These are phyloP conservation scores for Wickerhamomyces rabaulensis DNA, from an alignment of 805 yeast genomes.

Conservation along the genomic window DNA sequence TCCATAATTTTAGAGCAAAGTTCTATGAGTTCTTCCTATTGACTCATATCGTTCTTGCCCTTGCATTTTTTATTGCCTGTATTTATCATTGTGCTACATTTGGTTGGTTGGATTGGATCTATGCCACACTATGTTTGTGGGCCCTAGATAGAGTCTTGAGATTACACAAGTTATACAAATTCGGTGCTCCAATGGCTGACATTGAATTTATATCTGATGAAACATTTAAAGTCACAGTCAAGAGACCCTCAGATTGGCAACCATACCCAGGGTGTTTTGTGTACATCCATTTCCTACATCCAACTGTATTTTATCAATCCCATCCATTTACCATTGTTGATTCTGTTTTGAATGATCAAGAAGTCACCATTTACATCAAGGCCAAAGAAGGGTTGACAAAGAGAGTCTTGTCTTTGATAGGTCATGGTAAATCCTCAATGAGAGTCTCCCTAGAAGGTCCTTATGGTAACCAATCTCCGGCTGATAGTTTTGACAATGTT, in stretches of 20 bases:
- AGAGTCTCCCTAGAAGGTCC: constrained; percentile 56
- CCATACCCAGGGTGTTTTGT: constrained; percentile 52
- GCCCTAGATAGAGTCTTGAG: constrained; percentile 42
- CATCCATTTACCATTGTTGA: constrained; percentile 66
- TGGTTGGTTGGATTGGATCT: constrained; percentile 50
- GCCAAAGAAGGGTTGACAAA: constrained; percentile 56
- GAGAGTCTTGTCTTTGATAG: constrained; percentile 24
- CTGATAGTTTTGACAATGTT: constrained; percentile 32
- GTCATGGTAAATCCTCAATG: constrained; percentile 23
- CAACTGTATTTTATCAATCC: constrained; percentile 57
- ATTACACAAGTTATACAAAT: constrained; percentile 28
- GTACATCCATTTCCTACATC: constrained; percentile 51
- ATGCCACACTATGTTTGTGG: constrained; percentile 28
- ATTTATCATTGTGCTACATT: constrained; percentile 53
- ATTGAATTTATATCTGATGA: constrained; percentile 30
- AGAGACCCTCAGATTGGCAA: constrained; percentile 34
- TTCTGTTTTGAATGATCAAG: constrained; percentile 31
- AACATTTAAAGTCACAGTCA: constrained; percentile 38
- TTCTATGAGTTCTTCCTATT: constrained; percentile 59
- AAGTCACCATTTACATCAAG: constrained; percentile 40
- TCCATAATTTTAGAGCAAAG: constrained; percentile 43
- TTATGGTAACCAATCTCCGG: constrained; percentile 44
- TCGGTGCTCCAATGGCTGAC: constrained; percentile 20
- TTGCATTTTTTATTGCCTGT: constrained; percentile 45
- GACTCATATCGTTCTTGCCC: constrained; percentile 52